Evolutionary conservation across 208 protist species (phyloP).

Genomic region (Tritrichomonas foetus): DNA sequence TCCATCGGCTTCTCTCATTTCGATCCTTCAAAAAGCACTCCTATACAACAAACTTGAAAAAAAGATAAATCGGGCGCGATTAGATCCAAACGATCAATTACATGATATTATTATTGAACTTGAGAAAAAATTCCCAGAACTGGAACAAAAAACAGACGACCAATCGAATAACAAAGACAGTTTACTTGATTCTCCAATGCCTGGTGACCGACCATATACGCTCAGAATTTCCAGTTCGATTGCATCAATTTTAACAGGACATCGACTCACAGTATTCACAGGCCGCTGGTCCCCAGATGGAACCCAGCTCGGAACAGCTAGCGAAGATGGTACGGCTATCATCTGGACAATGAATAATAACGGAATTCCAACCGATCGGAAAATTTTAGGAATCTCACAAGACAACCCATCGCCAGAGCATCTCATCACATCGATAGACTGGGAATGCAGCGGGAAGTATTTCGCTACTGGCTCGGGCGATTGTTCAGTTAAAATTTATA

Average conservation of each 20-base stretch:
- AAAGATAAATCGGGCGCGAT: background rate
- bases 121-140: background rate
- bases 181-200: background rate
- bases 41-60: background rate
- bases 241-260: background rate
- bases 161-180: background rate
- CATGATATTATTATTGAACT: background rate
- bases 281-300: background rate
- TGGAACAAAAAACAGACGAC: background rate
- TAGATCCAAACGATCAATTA: background rate
- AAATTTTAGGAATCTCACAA: background rate
- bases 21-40: background rate
- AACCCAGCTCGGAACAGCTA: background rate
- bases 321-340: background rate
- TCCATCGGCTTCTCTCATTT: background rate
- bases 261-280: background rate
- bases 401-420: background rate
- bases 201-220: background rate
- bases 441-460: background rate
- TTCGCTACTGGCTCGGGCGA: background rate
- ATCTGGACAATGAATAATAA: slow-evolving; percentile 16
- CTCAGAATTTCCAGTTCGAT: background rate
- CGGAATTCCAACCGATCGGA: background rate
- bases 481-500: background rate
- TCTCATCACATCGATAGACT: background rate